Conservation (phyloP, 257 asterid species). For the Salvia rosmarinus region DNA sequence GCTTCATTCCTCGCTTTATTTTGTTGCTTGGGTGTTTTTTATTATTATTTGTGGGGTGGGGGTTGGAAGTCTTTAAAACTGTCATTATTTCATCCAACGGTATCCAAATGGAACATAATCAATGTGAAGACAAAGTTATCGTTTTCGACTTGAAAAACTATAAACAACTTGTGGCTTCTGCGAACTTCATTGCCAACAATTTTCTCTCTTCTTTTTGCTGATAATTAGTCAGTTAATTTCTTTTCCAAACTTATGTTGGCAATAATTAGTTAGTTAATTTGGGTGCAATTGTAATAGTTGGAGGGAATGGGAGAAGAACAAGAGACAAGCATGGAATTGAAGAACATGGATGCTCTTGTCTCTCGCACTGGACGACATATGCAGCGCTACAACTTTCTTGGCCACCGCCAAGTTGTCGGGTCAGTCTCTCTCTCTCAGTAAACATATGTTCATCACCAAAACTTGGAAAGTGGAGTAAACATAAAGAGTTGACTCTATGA, state of each 20-base stretch:
- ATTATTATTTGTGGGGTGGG: not conserved
- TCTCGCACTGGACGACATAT: constrained; percentile 81
- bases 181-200: constrained; percentile 31
- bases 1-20: too few species aligned
- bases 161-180: constrained; percentile 12
- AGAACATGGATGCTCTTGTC: constrained; percentile 68
- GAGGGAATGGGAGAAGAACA: not conserved
- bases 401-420: constrained; percentile 96
- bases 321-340: constrained; percentile 47
- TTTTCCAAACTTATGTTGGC: not conserved
- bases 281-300: not conserved
- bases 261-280: not conserved
- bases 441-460: not conserved
- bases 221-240: too few species aligned
- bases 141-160: not conserved
- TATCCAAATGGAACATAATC: constrained; percentile 24
- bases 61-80: constrained; percentile 21
- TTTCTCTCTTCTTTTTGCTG: not conserved
- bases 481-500: constrained; percentile 20
- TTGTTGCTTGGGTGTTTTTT: too few species aligned
- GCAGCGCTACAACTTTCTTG: constrained; percentile 72
- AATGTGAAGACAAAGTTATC: constrained; percentile 33
- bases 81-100: constrained; percentile 31
- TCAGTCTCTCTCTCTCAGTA: constrained; percentile 9
- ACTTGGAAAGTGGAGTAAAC: too few species aligned